A percentile compares a stretch with the other conserved stretches of the same genome.
These are phyloP conservation scores for Chlamydomonas schloesseri DNA, from an alignment of 139 green algal genomes.

Conservation along the genomic window DNA sequence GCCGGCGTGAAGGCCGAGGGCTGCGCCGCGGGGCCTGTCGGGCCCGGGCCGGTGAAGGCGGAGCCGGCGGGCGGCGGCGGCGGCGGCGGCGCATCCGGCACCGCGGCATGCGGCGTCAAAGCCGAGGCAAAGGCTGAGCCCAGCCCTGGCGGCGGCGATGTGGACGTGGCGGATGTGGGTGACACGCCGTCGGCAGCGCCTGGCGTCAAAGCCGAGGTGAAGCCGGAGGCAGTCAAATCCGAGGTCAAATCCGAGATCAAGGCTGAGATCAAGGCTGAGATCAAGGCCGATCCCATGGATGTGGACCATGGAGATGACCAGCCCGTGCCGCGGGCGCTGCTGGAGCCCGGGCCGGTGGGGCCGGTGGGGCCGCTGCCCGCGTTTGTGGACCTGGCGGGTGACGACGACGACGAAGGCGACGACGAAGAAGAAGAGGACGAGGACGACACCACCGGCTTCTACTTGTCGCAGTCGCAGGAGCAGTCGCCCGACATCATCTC, in stretches of 20 bases:
- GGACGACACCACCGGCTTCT: too few species aligned
- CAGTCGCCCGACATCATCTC: slow-evolving; percentile 1
- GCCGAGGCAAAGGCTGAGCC: background rate
- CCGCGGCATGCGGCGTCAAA: too few species aligned
- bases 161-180: background rate
- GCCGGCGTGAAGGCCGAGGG: background rate
- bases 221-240: background rate
- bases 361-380: background rate
- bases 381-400: background rate
- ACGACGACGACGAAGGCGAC: background rate
- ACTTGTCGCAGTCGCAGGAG: too few species aligned
- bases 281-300: background rate
- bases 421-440: background rate
- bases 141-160: too few species aligned
- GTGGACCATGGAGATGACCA: too few species aligned
- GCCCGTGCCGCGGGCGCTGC: too few species aligned
- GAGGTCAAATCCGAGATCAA: background rate
- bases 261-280: background rate
- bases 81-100: too few species aligned
- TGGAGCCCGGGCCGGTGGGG: too few species aligned
- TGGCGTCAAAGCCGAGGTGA: background rate
- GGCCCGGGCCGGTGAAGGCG: background rate
- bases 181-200: too few species aligned
- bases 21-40: background rate
- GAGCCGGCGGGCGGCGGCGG: background rate